Evolutionary conservation across 257 asterid species (phyloP), one percentile per base, ranked within the genome.

Genomic region (Solanum virginianum): DNA sequence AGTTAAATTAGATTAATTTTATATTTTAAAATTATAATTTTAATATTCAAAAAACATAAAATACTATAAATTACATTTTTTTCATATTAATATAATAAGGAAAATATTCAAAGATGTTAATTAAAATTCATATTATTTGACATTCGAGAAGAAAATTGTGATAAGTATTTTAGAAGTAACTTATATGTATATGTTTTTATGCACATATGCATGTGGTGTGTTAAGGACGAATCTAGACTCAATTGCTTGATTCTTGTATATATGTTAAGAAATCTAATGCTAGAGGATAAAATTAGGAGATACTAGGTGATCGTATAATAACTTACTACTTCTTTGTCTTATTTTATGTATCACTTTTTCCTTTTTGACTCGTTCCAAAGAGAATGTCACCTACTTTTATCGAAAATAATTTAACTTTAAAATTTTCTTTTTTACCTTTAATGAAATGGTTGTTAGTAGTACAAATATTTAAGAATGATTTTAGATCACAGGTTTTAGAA

Each of bases 61-160:
- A 3, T 59, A 10, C 10, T 10, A 7, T 59, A n/a, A 59, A n/a
- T 4, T 59, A 0, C 0, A 0, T 10, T 59, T 20, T n/a, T n/a
- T 11, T 59, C 1, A 1, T n/a, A 59, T 4, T 12, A n/a, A 59
- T 59, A 59, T 10, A 7, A 59, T 1, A 14, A 59, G n/a, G n/a
- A 9, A n/a, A 20, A 59, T 59, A 59, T 24, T 14, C 10, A 9
- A 59, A 59, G 9, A 59, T n/a, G 0, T 10, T n/a, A 59, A 7
- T n/a, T 10, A 20, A 56, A 17, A 8, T 18, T 7, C 0, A 55
- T 56, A 17, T 56, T 3, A 10, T 18, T 56, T 56, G 62, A 17
- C 5, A 17, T 2, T 53, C 2, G 5, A 53, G 15, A 53, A 53
- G 56, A 20, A 56, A 56, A 18, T 56, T 18, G 6, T 18, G 6